Conservation (phyloP, 2,329 filamentous ascomycete genomes). For the Conoideocrella luteorostrata region DNA sequence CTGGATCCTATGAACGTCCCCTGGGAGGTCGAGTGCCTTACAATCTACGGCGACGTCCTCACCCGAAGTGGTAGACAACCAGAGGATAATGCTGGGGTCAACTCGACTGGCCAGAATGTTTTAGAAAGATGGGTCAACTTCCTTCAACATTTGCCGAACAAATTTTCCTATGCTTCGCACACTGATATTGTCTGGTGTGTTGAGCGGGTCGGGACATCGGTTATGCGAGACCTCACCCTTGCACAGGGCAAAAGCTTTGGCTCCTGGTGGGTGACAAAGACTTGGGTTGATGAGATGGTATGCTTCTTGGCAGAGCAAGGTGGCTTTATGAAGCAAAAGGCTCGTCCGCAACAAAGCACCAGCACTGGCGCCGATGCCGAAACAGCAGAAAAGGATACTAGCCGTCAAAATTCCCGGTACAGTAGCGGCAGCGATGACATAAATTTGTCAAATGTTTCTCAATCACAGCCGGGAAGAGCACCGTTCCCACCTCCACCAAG, state of each 20-base stretch:
- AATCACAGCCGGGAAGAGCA: conserved; percentile 42
- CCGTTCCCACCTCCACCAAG: conserved; percentile 41
- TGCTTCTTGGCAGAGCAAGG: conserved; percentile 84
- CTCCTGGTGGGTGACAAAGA: conserved; percentile 94
- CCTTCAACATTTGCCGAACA: conserved; percentile 58
- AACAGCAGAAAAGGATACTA: conserved; percentile 28
- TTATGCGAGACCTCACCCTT: conserved; percentile 76
- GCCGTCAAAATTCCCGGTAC: conserved; percentile 30
- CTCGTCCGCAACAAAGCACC: conserved; percentile 23
- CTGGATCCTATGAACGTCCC: conserved; percentile 62
- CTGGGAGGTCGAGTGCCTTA: conserved; percentile 58
- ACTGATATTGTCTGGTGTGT: conserved; percentile 71
- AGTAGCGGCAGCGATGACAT: conserved; percentile 41
- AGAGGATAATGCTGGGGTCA: conserved; percentile 16
- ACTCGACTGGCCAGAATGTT: conserved; percentile 52
- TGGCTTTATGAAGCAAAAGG: conserved; percentile 67
- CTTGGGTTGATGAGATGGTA: conserved; percentile 92
- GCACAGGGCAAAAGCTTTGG: conserved; percentile 73
- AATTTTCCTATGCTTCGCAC: conserved; percentile 68
- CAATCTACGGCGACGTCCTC: conserved; percentile 52
- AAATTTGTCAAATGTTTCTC: conserved; percentile 36
- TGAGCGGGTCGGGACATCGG: conserved; percentile 66
- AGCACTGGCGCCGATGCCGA: conserved; percentile 26
- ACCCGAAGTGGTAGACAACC: conserved; percentile 37
- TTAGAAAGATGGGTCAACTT: conserved; percentile 75